Base-by-base conservation (phyloP, 441 rosid genomes). In the Viola pubescens region DNA sequence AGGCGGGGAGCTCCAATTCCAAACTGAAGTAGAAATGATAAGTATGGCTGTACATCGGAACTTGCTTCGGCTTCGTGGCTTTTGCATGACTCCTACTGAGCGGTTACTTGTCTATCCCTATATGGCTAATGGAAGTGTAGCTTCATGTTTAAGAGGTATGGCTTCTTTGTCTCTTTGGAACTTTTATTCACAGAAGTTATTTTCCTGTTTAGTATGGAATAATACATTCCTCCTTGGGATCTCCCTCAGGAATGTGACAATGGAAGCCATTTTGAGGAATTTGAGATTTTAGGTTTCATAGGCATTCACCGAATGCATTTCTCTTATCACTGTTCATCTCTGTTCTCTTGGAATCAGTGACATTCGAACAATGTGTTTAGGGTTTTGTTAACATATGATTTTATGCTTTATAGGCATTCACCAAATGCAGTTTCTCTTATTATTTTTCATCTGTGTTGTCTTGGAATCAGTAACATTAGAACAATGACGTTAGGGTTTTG, bases 71-170 rank as follows among this genome's bases (percentile, higher is more conserved):
- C 82, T 88, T 19, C 86, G 80, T 59, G 94, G 97, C 45, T 91
- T 88, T 81, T 91, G 97, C 83, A 91, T 91, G 91, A 86, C 96
- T 9, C 91, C 94, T 40, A 91, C 94, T 0, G 96, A 91, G 68
- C 80, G 97, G 63, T 68, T 91, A 66, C 87, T 91, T 64, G 91
- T 90, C 60, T 90, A 90, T 76, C 96, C 96, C 37, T 90, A 14
- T 60, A 90, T 90, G 96, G 76, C 43, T 70, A 86, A 90, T 78
- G 97, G 97, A 77, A 90, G 97, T 75, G 96, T 88, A 4, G 96
- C 97, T 57, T 90, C 96, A 16, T 88, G 97, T 72, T 78, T 91
- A 72, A 77, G 91, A 79, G 97, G 96, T 90, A 73, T 39, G 37
- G 47, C 4, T 48, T 34, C 38, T 39, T 47, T 48, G 48, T 5